Evolutionary conservation across 208 protist species (phyloP).

Genomic region (Vickermania ingenoplastis): DNA sequence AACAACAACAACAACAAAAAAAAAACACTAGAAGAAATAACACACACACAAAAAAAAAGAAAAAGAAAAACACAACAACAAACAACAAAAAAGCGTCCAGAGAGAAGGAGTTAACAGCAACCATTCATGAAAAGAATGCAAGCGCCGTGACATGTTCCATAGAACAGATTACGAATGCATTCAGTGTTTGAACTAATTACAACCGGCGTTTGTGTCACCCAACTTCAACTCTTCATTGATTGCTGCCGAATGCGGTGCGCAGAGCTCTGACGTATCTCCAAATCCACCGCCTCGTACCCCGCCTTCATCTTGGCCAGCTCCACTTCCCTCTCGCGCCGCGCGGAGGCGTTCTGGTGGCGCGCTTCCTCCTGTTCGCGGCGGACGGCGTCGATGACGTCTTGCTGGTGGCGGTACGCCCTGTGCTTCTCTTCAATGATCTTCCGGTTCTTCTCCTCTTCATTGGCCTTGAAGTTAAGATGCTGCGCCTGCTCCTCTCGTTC

Average conservation of each 20-base stretch:
- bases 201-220: too few relatives aligned
- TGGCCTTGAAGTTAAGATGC: slow-evolving; percentile 7
- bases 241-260: background rate
- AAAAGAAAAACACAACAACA: too few relatives aligned
- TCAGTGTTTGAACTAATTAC: too few relatives aligned
- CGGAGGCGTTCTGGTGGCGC: background rate
- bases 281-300: background rate
- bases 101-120: too few relatives aligned
- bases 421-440: slow-evolving; percentile 14
- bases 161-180: too few relatives aligned
- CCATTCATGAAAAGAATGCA: too few relatives aligned
- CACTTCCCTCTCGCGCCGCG: background rate
- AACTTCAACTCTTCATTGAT: too few relatives aligned
- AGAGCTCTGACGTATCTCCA: background rate
- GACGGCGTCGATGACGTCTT: slow-evolving; percentile 6
- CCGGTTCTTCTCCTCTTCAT: slow-evolving; percentile 10
- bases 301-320: background rate
- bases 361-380: background rate
- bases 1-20: too few relatives aligned
- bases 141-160: too few relatives aligned
- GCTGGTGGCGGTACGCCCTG: slow-evolving; percentile 14
- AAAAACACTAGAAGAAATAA: too few relatives aligned
- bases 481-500: slow-evolving; percentile 15
- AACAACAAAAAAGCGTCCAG: too few relatives aligned
- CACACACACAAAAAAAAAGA: too few relatives aligned